Base-by-base conservation (phyloP, 1,139 yeast species). In the Saccharomyces hybrid region DNA sequence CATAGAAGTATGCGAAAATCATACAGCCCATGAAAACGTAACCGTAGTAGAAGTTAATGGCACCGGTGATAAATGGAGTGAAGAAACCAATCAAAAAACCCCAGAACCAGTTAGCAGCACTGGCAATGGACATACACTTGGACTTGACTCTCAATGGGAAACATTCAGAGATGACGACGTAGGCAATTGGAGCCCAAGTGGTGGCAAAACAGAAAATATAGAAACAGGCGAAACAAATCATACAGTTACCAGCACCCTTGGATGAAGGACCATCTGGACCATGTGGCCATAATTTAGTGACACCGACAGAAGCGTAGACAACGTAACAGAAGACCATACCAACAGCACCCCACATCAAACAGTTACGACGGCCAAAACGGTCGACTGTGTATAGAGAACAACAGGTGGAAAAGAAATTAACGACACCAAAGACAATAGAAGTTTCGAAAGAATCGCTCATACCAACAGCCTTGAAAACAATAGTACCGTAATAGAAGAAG, bases 121-220 rank as follows among this genome's bases (percentile, higher is more conserved):
- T 76, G 52, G 90, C 86, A 60, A 86, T 73, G 58, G 88, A 81
- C 83, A 86, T 84, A 58, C 84, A 89, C 75, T 85, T 84, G 48
- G 88, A 78, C 73, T 87, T 82, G 66, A 86, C 81, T 72, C 90
- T 80, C 64, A 85, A 78, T 67, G 95, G 93, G 75, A 81, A 86
- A 56, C 84, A 76, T 73, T 87, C 95, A 38, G 91, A 81, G 53
- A 83, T 79, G 64, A 86, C 81, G 58, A 84, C 84, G 75, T 78
- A 87, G 54, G 84, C 84, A 66, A 84, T 81, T 64, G 95, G 91
- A 58, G 90, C 95, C 95, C 95, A 87, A 19, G 93, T 83, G 54
- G 84, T 77, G 52, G 95, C 93, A 69, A 87, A 87, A 75, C 80
- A 83, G 79, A 84, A 83, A 60, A 88, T 84, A 78, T 79, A 87